These are phyloP conservation scores for Entrophospora sp. DNA, from an alignment of 192 early-diverging fungal species.

Conservation along the genomic window DNA sequence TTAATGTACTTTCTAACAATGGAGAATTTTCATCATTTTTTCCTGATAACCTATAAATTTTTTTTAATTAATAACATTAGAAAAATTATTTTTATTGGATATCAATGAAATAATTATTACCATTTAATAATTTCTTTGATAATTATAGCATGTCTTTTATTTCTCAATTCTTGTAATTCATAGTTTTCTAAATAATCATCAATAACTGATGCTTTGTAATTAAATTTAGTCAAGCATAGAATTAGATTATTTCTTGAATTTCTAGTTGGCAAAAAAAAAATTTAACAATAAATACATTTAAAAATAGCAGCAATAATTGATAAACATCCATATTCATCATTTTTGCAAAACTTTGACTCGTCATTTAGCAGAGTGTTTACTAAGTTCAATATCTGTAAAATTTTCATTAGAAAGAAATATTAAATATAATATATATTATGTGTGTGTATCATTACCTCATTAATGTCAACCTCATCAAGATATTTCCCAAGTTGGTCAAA, in stretches of 20 bases:
- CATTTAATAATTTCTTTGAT: conserved; percentile 1
- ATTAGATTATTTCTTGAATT: neutral
- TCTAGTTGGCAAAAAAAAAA: neutral
- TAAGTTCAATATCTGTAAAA: neutral
- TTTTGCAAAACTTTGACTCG: neutral
- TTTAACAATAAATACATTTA: neutral
- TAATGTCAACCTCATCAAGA: neutral
- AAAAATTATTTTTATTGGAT: neutral
- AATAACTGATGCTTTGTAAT: neutral
- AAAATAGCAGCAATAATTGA: neutral
- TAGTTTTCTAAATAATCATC: neutral
- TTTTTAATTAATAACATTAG: neutral
- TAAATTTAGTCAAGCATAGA: no score
- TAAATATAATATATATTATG: neutral
- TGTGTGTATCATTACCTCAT: neutral
- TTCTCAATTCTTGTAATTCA: neutral
- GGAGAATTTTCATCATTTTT: conserved; percentile 10
- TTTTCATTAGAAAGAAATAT: neutral
- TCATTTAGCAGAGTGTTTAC: neutral
- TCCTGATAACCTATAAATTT: neutral
- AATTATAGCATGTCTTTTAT: neutral
- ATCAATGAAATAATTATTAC: neutral
- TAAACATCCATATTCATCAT: neutral
- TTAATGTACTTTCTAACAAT: conserved; percentile 1
- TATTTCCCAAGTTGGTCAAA: neutral